phyloP scores from a whole-genome alignment of 352 stramenopile genomes.

The Elongisporangium senticosum region DNA sequence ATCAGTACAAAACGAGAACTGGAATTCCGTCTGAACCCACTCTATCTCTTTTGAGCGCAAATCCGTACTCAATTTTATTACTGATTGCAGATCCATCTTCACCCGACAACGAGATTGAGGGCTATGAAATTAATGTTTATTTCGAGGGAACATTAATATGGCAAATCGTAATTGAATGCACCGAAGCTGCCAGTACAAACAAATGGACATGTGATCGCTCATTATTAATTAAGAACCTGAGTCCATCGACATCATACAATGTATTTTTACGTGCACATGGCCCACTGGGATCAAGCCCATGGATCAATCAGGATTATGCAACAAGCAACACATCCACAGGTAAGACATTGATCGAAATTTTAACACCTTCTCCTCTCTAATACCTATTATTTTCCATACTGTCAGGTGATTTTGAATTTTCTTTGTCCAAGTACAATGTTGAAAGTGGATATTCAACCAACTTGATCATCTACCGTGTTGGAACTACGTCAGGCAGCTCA shows the following conservation, averaged over 20 bases:
- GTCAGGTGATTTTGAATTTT: slow-evolving; percentile 16
- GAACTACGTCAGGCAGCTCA: slow-evolving; percentile 25
- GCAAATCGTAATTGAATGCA: background rate
- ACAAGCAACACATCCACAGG: slow-evolving; percentile 11
- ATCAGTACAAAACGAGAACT: slow-evolving; percentile 18
- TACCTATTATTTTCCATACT: background rate
- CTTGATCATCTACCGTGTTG: slow-evolving; percentile 23
- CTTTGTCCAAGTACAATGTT: slow-evolving; percentile 7
- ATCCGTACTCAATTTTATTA: slow-evolving; percentile 38
- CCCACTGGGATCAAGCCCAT: slow-evolving; percentile 17
- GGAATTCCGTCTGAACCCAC: slow-evolving; percentile 21
- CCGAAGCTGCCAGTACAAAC: background rate
- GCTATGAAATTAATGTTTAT: slow-evolving; percentile 20
- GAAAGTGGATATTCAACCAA: slow-evolving; percentile 15
- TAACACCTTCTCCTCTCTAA: background rate
- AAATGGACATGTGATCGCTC: background rate
- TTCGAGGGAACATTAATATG: slow-evolving; percentile 2
- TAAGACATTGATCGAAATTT: background rate
- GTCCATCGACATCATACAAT: slow-evolving; percentile 21
- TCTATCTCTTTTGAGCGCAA: slow-evolving; percentile 19
- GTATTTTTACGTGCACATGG: slow-evolving; percentile 21
- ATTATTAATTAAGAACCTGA: slow-evolving; percentile 5
- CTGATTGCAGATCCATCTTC: slow-evolving; percentile 2
- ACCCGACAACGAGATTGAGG: slow-evolving; percentile 31
- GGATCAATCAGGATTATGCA: slow-evolving; percentile 9